A percentile compares a stretch with the other conserved stretches of the same genome.
Conservation (phyloP, 805 yeast genomes). For the Saturnispora sekii region DNA sequence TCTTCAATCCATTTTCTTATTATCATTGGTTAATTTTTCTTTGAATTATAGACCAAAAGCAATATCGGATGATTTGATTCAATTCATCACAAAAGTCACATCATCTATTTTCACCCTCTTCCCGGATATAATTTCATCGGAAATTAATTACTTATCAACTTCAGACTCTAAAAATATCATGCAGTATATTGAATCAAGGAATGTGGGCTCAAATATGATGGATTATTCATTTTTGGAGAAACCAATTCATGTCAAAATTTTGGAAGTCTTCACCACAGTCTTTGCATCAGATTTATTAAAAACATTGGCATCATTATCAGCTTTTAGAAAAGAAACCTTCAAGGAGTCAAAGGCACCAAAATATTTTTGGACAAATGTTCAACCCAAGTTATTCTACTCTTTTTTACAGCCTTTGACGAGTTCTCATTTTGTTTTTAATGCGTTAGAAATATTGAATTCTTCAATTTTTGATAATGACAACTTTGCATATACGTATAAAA, state of each 20-base stretch:
- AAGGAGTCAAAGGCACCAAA: constrained; percentile 5
- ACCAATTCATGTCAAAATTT: constrained; percentile 35
- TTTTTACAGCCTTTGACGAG: constrained; percentile 46
- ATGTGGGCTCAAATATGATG: constrained; percentile 11
- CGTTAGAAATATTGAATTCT: constrained; percentile 43
- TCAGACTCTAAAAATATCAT: constrained; percentile 12
- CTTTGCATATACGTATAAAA: constrained; percentile 23
- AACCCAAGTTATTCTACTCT: constrained; percentile 25
- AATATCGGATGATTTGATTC: constrained; percentile 31
- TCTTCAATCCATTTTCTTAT: constrained; percentile 48
- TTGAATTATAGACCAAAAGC: constrained; percentile 58
- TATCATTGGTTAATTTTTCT: constrained; percentile 46
- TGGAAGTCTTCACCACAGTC: constrained; percentile 42
- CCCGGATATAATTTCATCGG: constrained; percentile 23
- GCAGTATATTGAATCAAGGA: constrained; percentile 7
- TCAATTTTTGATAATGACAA: constrained; percentile 27
- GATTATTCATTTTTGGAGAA: constrained; percentile 20
- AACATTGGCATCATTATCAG: constrained; percentile 26
- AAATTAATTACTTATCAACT: constrained; percentile 18
- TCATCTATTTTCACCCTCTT: constrained; percentile 19
- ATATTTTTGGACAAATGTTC: constrained; percentile 27
- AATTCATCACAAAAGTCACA: constrained; percentile 21
- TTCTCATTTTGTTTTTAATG: constrained; percentile 39
- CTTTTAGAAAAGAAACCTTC: constrained; percentile 15
- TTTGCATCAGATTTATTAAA: constrained; percentile 52